These are phyloP conservation scores for Wickerhamia fluorescens DNA, from an alignment of 805 yeast species.

Conservation along the genomic window DNA sequence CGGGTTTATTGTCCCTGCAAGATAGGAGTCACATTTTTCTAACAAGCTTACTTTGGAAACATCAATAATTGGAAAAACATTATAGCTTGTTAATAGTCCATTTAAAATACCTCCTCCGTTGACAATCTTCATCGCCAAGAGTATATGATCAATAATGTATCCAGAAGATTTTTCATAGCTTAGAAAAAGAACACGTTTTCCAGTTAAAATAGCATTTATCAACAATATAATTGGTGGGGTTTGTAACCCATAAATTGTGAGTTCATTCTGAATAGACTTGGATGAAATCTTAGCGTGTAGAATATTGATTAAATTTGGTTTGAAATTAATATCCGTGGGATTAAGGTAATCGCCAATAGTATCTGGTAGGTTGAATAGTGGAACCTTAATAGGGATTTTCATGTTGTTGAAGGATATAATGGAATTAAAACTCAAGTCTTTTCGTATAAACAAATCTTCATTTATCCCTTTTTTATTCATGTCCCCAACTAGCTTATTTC, in stretches of 20 bases:
- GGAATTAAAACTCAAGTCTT: slow-evolving; percentile 37
- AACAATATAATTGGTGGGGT: slow-evolving; percentile 41
- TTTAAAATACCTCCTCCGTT: slow-evolving; percentile 37
- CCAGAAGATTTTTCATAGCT: slow-evolving; percentile 35
- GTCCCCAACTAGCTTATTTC: slow-evolving; percentile 28
- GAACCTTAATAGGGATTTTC: slow-evolving; percentile 39
- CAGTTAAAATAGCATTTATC: slow-evolving; percentile 31
- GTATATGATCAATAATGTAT: slow-evolving; percentile 33
- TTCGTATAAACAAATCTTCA: slow-evolving; percentile 32
- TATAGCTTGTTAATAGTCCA: slow-evolving; percentile 29
- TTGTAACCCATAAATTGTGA: slow-evolving; percentile 45
- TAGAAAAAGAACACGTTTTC: slow-evolving; percentile 33
- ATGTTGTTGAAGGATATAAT: slow-evolving; percentile 30
- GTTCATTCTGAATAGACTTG: slow-evolving; percentile 34
- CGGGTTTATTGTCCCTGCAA: slow-evolving; percentile 66
- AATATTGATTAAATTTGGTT: slow-evolving; percentile 27
- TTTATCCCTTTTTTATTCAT: slow-evolving; percentile 16
- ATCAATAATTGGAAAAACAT: slow-evolving; percentile 55
- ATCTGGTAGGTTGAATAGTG: slow-evolving; percentile 35
- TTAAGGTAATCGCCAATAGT: slow-evolving; percentile 38
- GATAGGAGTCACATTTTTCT: slow-evolving; percentile 32
- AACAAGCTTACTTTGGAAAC: slow-evolving; percentile 49
- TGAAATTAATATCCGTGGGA: slow-evolving; percentile 39
- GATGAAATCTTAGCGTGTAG: slow-evolving; percentile 29
- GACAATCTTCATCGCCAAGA: slow-evolving; percentile 37